Conservation (phyloP, 768 basidiomycete species). For the Lenzites betulinus region DNA sequence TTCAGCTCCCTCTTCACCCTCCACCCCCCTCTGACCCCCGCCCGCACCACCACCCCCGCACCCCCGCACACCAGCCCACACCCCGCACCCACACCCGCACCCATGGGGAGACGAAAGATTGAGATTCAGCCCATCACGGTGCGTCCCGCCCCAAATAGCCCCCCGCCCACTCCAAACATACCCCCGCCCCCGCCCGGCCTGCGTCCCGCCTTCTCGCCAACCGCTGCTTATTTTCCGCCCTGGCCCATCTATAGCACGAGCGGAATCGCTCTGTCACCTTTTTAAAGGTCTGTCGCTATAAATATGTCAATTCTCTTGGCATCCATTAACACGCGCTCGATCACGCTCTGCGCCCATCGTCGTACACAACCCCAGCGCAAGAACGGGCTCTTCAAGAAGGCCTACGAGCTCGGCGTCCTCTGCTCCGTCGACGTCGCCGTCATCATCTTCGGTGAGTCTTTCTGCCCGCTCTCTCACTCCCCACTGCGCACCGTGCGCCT, state of each 20-base stretch:
- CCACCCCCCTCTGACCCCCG: slow-evolving; percentile 11
- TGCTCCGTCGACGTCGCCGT: slow-evolving; percentile 89
- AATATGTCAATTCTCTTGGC: slow-evolving; percentile 48
- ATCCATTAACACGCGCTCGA: slow-evolving; percentile 48
- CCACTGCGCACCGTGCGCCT: neutral
- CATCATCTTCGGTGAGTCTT: slow-evolving; percentile 72
- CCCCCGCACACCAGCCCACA: slow-evolving; percentile 1
- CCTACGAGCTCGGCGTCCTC: slow-evolving; percentile 87
- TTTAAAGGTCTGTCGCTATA: slow-evolving; percentile 66
- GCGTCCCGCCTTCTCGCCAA: slow-evolving; percentile 29
- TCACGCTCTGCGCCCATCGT: slow-evolving; percentile 19
- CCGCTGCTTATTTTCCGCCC: slow-evolving; percentile 32
- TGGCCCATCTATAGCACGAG: slow-evolving; percentile 70
- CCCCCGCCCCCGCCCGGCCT: slow-evolving; percentile 13
- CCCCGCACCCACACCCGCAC: neutral
- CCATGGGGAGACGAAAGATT: slow-evolving; percentile 78
- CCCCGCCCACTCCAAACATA: slow-evolving; percentile 33
- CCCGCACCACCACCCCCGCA: slow-evolving; percentile 9
- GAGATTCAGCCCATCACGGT: slow-evolving; percentile 82
- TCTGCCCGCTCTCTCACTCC: slow-evolving; percentile 24
- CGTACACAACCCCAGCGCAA: slow-evolving; percentile 58
- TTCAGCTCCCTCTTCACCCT: slow-evolving; percentile 10
- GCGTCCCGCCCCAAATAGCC: slow-evolving; percentile 39
- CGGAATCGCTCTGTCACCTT: slow-evolving; percentile 91
- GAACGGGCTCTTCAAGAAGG: slow-evolving; percentile 90